A percentile compares a stretch with the other conserved stretches of the same genome.
These are phyloP conservation scores for Bipolaris zeicola DNA, from an alignment of 2,329 filamentous ascomycete genomes.

Conservation along the genomic window DNA sequence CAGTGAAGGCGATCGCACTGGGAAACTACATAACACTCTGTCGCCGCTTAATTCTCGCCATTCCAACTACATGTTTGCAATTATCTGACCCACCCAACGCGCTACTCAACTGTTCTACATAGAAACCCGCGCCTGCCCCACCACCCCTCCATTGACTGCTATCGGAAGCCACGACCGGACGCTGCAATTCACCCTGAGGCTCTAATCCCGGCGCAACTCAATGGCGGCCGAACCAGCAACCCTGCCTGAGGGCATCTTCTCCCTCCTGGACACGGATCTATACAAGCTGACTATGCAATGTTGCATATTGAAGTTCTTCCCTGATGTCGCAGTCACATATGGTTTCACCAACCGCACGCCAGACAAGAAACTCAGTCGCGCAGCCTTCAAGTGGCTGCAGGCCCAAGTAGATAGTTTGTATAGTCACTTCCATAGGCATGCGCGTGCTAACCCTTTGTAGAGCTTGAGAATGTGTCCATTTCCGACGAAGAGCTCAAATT, in stretches of 20 bases:
- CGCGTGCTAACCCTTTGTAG: constrained; percentile 50
- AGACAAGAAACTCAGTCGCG: constrained; percentile 85
- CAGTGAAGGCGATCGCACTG: neutral
- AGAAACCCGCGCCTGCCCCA: constrained; percentile 26
- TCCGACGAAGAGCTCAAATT: constrained; percentile 80
- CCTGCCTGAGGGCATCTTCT: constrained; percentile 50
- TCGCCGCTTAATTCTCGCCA: neutral
- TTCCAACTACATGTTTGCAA: neutral
- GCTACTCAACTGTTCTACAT: neutral
- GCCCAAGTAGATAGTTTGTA: constrained; percentile 76
- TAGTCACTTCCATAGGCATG: neutral
- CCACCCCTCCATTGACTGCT: constrained; percentile 35
- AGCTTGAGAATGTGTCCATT: constrained; percentile 80
- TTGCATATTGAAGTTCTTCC: constrained; percentile 85
- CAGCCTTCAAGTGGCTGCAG: constrained; percentile 83
- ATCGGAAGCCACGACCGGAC: constrained; percentile 18
- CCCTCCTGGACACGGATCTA: constrained; percentile 65
- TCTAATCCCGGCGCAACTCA: constrained; percentile 5
- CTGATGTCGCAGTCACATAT: constrained; percentile 80
- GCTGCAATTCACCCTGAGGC: constrained; percentile 7
- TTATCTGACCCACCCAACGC: constrained; percentile 5
- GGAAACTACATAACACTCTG: neutral
- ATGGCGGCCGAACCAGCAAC: constrained; percentile 31
- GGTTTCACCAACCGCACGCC: constrained; percentile 95
- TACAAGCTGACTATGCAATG: constrained; percentile 99